Base-by-base conservation (phyloP, 1,139 yeast species). In the Candida sp. region DNA sequence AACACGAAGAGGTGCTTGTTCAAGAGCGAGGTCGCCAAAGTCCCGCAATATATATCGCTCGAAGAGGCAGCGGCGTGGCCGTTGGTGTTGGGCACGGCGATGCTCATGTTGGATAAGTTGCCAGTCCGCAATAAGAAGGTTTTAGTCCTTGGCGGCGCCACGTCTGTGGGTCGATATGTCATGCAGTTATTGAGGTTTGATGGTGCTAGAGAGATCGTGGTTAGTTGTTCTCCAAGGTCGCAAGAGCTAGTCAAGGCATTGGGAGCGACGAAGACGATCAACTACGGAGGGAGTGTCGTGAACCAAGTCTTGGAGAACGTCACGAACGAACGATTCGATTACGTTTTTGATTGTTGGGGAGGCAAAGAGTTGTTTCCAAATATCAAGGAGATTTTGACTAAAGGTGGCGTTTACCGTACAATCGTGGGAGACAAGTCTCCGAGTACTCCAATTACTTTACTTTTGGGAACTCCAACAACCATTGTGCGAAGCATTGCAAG, bases 141-240 rank as follows among this genome's bases (percentile, higher is more conserved):
- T 1, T 70, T 88, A 47, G 73, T 90, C 40, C 73, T 87, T 53
- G 96, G 96, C 41, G 94, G 88, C 11, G 83, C 89, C 3, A 82
- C 94, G 1, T 73, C 86, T 9, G 88, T 87, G 7, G 96, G 93
- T 1, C 66, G 82, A 53, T 78, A 73, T 67, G 77, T 80, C 2
- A 72, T 84, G 27, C 90, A 86, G 61, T 60, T 88, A 23, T 77
- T 85, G 26, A 84, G 80, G 56, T 65, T 70, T 51, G 78, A 74
- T 55, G 68, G 75, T 3, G 77, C 81, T 3, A 64, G 66, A 35
- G 75, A 77, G 46, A 70, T 85, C 7, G 80, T 80, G 1, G 80
- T 75, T 2, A 73, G 68, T 7, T 67, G 73, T 54, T 69, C 75
- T 0, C 49, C 58, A 5, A 50, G 48, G 17, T 65, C 86, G 12